Conservation (phyloP, 495 filamentous ascomycete species). For the Xylaria telfairii region DNA sequence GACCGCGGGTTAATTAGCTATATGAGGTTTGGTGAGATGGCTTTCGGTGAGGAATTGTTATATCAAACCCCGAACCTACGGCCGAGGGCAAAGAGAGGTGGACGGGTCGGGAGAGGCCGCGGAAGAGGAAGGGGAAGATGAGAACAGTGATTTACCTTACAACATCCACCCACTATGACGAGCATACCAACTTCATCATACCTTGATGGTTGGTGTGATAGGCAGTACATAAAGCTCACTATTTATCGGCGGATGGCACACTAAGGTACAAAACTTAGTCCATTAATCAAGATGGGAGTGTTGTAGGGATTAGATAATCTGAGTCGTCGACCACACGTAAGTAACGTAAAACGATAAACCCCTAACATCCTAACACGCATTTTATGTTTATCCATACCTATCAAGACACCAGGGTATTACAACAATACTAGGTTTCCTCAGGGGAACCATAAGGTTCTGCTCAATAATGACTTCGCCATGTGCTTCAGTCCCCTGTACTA, state of each 20-base stretch:
- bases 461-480: neutral
- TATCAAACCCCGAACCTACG: conserved; percentile 54
- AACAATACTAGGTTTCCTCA: neutral
- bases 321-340: neutral
- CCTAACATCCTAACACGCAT: neutral
- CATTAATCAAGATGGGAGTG: neutral
- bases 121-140: conserved; percentile 46
- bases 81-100: conserved; percentile 23
- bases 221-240: no score
- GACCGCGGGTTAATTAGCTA: conserved; percentile 92
- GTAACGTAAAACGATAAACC: neutral
- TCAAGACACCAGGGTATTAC: neutral
- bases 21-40: conserved; percentile 76
- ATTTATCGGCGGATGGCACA: no score
- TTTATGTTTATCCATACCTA: neutral
- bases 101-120: conserved; percentile 47
- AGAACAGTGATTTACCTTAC: conserved; percentile 20
- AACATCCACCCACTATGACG: neutral
- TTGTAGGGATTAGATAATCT: neutral
- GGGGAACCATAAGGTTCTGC: neutral
- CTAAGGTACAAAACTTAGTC: neutral
- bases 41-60: conserved; percentile 76
- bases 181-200: neutral
- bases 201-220: neutral
- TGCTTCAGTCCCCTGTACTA: neutral